These are phyloP conservation scores for Seiridium unicorne DNA, from an alignment of 2,329 filamentous ascomycete species.

Conservation along the genomic window DNA sequence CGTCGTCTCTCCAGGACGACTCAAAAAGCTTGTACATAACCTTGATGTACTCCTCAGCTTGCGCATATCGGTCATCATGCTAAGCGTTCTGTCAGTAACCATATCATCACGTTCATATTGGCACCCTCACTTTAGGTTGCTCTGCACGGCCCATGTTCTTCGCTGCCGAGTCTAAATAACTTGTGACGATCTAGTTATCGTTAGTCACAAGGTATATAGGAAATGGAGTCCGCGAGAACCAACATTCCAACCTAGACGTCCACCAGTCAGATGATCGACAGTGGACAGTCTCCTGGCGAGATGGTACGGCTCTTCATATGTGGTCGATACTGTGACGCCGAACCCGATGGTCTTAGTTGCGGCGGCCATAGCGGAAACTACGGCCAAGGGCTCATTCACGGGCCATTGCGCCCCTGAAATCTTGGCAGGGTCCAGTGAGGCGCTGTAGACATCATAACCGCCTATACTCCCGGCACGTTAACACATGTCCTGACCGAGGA, in stretches of 20 bases:
- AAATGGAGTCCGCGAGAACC: slow-evolving; percentile 18
- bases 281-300: slow-evolving; percentile 65
- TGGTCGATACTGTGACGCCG: slow-evolving; percentile 68
- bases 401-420: slow-evolving; percentile 68
- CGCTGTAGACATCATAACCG: slow-evolving; percentile 69
- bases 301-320: slow-evolving; percentile 70
- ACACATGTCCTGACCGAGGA: not conserved
- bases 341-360: slow-evolving; percentile 67
- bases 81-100: slow-evolving; percentile 10
- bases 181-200: slow-evolving; percentile 61
- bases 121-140: slow-evolving; percentile 40
- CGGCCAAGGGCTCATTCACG: slow-evolving; percentile 65
- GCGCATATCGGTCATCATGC: slow-evolving; percentile 66
- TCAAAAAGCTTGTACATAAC: slow-evolving; percentile 68
- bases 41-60: slow-evolving; percentile 62
- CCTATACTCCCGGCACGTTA: slow-evolving; percentile 30
- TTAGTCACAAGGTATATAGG: not conserved
- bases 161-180: slow-evolving; percentile 69
- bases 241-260: slow-evolving; percentile 58
- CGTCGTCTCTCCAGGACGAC: slow-evolving; percentile 66
- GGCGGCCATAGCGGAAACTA: slow-evolving; percentile 68
- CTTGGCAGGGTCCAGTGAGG: slow-evolving; percentile 56
- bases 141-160: slow-evolving; percentile 60
- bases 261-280: slow-evolving; percentile 65
- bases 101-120: not conserved